A percentile compares a stretch with the other conserved stretches of the same genome.
These are phyloP conservation scores for Exophiala aquamarina DNA, from an alignment of 2,329 filamentous ascomycete species.

Conservation along the genomic window DNA sequence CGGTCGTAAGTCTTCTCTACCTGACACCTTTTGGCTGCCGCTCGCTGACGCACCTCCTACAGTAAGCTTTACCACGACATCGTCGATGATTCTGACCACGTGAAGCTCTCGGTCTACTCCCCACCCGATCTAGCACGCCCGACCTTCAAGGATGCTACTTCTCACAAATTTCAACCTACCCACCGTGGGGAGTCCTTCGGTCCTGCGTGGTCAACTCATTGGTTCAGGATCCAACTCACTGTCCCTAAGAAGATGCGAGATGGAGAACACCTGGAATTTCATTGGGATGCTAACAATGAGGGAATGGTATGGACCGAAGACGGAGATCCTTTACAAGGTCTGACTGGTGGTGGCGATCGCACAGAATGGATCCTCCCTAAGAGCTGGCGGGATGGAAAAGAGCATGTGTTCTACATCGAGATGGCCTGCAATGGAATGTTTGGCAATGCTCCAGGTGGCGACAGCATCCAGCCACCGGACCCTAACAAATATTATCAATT, in stretches of 20 bases:
- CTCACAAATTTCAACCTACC: conserved; percentile 73
- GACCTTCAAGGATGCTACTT: conserved; percentile 78
- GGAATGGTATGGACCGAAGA: conserved; percentile 91
- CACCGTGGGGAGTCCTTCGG: conserved; percentile 78
- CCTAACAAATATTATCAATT: conserved; percentile 81
- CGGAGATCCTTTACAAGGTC: conserved; percentile 84
- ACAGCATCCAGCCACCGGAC: conserved; percentile 83
- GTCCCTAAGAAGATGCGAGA: conserved; percentile 71
- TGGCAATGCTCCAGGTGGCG: conserved; percentile 81
- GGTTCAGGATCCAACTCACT: conserved; percentile 83
- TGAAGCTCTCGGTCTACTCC: conserved; percentile 84
- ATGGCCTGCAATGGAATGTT: conserved; percentile 99
- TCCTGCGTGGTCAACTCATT: conserved; percentile 96
- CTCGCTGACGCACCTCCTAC: conserved; percentile 14
- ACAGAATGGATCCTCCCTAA: conserved; percentile 88
- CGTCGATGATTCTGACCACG: conserved; percentile 68
- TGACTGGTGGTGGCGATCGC: conserved; percentile 86
- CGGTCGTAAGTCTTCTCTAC: conserved; percentile 55
- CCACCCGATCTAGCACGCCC: conserved; percentile 78
- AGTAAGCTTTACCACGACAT: conserved; percentile 72
- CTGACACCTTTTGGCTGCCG: conserved; percentile 9
- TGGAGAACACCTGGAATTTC: conserved; percentile 85
- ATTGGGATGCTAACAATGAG: conserved; percentile 95
- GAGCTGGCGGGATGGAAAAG: conserved; percentile 76
- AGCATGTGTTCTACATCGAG: conserved; percentile 91